phyloP scores from a whole-genome alignment of 805 yeast species.

The Teunomyces panamensis region DNA sequence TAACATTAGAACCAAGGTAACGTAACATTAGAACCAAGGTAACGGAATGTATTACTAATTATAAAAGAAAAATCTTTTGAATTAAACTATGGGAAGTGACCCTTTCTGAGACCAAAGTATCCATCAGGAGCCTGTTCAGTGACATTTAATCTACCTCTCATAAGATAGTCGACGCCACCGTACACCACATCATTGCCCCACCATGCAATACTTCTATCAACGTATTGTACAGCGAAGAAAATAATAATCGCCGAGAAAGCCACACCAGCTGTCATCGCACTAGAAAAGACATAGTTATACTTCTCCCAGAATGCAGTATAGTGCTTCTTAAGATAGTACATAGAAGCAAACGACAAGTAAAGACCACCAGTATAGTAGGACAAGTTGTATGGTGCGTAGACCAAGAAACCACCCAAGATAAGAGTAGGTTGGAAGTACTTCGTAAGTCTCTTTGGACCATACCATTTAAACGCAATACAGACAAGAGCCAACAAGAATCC shows the following conservation, averaged over 20 bases:
- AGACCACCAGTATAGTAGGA: constrained; percentile 29
- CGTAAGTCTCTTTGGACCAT: constrained; percentile 15
- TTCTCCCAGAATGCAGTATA: constrained; percentile 35
- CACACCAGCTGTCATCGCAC: constrained; percentile 31
- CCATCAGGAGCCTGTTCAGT: constrained; percentile 27
- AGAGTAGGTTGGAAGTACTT: constrained; percentile 34
- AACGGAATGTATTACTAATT: background rate
- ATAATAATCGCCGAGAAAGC: constrained; percentile 34
- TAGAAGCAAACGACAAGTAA: constrained; percentile 23
- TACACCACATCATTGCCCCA: constrained; percentile 31
- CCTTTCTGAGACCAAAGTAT: constrained; percentile 35
- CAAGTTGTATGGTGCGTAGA: constrained; percentile 34
- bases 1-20: too few relatives aligned
- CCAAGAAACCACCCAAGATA: constrained; percentile 30
- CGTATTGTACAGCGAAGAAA: constrained; percentile 37
- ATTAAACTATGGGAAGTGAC: constrained; percentile 17
- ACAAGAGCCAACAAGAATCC: constrained; percentile 28
- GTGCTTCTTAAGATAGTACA: constrained; percentile 26
- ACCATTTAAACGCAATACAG: constrained; percentile 13
- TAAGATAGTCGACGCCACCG: constrained; percentile 34
- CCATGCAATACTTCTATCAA: constrained; percentile 27
- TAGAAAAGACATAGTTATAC: constrained; percentile 32
- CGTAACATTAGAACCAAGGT: too few relatives aligned
- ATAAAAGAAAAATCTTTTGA: background rate
- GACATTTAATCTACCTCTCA: constrained; percentile 10